Percentiles rank a stretch among this genome's conserved stretches.
Conservation (phyloP, 2,329 filamentous ascomycete species). For the Pyrenophora tritici-repentis region DNA sequence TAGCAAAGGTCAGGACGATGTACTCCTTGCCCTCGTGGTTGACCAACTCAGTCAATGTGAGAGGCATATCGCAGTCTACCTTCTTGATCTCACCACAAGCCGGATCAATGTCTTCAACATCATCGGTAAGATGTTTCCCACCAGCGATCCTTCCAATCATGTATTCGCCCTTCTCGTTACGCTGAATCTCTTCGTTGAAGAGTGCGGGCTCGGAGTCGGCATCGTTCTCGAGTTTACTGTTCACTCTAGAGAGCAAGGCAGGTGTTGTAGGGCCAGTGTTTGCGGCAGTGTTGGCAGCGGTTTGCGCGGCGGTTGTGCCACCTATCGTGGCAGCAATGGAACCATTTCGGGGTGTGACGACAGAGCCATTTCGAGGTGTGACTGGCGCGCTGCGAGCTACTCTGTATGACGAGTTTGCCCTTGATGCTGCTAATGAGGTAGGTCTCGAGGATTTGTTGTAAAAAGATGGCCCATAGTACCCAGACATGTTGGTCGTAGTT, state of each 20-base stretch:
- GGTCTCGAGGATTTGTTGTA: slow-evolving; percentile 15
- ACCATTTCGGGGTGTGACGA: slow-evolving; percentile 18
- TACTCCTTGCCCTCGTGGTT: slow-evolving; percentile 33
- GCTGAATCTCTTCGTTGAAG: slow-evolving; percentile 19
- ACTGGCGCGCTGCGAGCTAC: slow-evolving; percentile 16
- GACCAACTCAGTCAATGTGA: slow-evolving; percentile 34
- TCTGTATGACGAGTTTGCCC: slow-evolving; percentile 20
- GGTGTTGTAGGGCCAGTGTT: slow-evolving; percentile 19
- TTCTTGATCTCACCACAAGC: slow-evolving; percentile 32
- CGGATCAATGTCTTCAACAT: slow-evolving; percentile 28
- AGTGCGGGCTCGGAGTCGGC: slow-evolving; percentile 1
- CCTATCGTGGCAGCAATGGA: slow-evolving; percentile 16
- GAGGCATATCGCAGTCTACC: slow-evolving; percentile 35
- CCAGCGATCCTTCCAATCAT: slow-evolving; percentile 31
- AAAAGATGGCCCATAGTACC: slow-evolving; percentile 26
- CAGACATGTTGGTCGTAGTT: slow-evolving; percentile 14
- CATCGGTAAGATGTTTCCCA: slow-evolving; percentile 27
- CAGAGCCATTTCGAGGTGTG: slow-evolving; percentile 20
- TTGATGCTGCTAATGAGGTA: slow-evolving; percentile 19
- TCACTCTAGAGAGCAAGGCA: slow-evolving; percentile 18
- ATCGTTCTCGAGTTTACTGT: slow-evolving; percentile 17
- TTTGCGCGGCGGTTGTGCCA: slow-evolving; percentile 16
- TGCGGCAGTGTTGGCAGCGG: slow-evolving; percentile 18
- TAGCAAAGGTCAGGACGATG: slow-evolving; percentile 32
- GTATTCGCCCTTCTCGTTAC: slow-evolving; percentile 32